Base-by-base conservation (phyloP, 495 filamentous ascomycete genomes). In the Lepidopterella palustris region DNA sequence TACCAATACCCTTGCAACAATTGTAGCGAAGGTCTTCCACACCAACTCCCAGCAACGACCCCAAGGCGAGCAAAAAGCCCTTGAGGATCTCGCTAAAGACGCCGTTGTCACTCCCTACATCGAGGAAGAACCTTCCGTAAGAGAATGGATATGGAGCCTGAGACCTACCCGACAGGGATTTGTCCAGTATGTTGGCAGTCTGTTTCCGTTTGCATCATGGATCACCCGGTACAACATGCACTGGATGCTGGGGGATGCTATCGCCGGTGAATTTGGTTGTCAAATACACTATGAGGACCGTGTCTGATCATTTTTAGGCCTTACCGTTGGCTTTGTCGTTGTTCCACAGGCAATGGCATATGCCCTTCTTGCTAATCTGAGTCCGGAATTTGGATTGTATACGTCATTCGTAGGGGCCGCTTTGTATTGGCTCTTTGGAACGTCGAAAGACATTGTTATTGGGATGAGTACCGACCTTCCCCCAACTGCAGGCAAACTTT, bases 261-360 rank as follows among this genome's bases (percentile, higher is more conserved):
- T 96, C 53, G 92, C 92, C 53, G 92, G 92, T 89, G 73, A 72
- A 83, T 70, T 1, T 31, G 24, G 21, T 55, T 10, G n/a, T n/a
- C n/a, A n/a, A 20, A 5, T 39, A 13, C 11, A 27, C 21, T n/a
- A 45, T 45, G 1, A 15, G 26, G 39, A 21, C 51, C 13, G 25
- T 20, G 27, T 48, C 26, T 55, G 51, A 31, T 60, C 21, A n/a
- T 55, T 28, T 24, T 23, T 50, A 91, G 88, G 88, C 69, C 86
- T 98, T 65, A 98, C 93, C 5, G 91, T 97, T 54, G 93, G 93
- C 58, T 87, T 87, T 55, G 92, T 98, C 27, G 93, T 98, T 20
- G 88, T 98, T 39, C 93, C 93, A 5, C 93, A 98, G 68, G 87
- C 88, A 54, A 98, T 98, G 93, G 92, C 95, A 4, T 98, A 98